Conservation (phyloP, 2,329 filamentous ascomycete species). For the Penicillium polonicum region DNA sequence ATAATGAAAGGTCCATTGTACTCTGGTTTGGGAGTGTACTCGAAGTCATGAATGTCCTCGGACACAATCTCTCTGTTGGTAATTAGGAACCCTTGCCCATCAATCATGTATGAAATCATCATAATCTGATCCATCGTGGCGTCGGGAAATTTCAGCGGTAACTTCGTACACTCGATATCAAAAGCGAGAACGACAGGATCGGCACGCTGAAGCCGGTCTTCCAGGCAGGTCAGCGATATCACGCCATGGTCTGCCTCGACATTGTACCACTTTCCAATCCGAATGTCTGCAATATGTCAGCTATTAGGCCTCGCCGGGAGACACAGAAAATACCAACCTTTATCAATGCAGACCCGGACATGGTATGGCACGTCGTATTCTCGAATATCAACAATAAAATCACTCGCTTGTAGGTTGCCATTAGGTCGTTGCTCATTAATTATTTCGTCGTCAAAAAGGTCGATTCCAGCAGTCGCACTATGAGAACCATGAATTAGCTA, state of each 20-base stretch:
- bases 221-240: conserved; percentile 78
- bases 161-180: conserved; percentile 97
- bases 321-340: conserved; percentile 54
- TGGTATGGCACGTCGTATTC: conserved; percentile 99
- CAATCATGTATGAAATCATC: conserved; percentile 99
- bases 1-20: conserved; percentile 95
- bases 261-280: conserved; percentile 95
- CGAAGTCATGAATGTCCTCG: conserved; percentile 95
- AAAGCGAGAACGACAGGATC: conserved; percentile 99
- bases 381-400: conserved; percentile 97
- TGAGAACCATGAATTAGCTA: conserved; percentile 26
- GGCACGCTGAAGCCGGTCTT: conserved; percentile 82
- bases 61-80: conserved; percentile 97
- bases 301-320: background rate
- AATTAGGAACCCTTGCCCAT: conserved; percentile 95
- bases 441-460: conserved; percentile 92
- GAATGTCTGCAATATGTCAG: conserved; percentile 65
- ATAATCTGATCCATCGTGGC: conserved; percentile 93
- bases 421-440: conserved; percentile 76
- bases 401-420: conserved; percentile 82
- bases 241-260: conserved; percentile 91
- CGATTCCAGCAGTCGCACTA: conserved; percentile 77
- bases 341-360: conserved; percentile 96
- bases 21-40: conserved; percentile 96
- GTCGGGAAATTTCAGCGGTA: conserved; percentile 95